Conservation (phyloP, 768 basidiomycete genomes). For the Kwoniella sp. region DNA sequence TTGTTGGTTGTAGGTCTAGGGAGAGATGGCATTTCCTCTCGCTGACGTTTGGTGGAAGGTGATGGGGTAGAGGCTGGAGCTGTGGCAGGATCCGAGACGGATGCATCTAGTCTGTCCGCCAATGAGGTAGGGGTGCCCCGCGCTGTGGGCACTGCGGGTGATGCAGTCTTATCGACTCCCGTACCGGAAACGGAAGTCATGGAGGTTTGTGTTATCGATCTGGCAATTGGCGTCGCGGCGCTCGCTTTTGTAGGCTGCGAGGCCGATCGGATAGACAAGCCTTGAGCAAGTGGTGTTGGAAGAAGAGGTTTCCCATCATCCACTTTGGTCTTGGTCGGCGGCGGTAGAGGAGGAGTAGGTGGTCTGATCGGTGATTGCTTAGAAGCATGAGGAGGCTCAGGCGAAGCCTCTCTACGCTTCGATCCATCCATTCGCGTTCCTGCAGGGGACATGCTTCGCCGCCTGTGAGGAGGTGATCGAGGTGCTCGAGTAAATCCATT, state of each 20-base stretch:
- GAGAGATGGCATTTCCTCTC: background rate
- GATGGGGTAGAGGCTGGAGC: background rate
- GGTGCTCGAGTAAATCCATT: background rate
- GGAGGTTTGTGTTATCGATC: background rate
- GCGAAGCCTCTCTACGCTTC: background rate
- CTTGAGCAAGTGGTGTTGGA: background rate
- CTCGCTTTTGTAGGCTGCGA: no score
- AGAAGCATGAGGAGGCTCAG: background rate
- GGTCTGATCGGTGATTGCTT: background rate
- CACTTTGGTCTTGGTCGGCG: background rate
- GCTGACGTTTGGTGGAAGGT: constrained; percentile 4
- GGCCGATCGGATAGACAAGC: background rate
- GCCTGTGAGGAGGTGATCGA: background rate
- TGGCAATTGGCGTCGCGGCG: no score
- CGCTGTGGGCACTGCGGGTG: background rate
- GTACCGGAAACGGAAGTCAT: no score
- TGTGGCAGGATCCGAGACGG: background rate
- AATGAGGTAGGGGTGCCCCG: background rate
- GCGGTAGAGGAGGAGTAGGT: background rate
- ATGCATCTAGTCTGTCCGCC: constrained; percentile 13
- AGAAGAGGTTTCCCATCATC: no score
- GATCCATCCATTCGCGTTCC: background rate
- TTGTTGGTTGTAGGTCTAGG: background rate
- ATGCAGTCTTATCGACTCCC: background rate
- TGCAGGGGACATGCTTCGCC: background rate